Evolutionary conservation across 2,329 filamentous ascomycete genomes (phyloP).

Genomic region (Xylaria multiplex): DNA sequence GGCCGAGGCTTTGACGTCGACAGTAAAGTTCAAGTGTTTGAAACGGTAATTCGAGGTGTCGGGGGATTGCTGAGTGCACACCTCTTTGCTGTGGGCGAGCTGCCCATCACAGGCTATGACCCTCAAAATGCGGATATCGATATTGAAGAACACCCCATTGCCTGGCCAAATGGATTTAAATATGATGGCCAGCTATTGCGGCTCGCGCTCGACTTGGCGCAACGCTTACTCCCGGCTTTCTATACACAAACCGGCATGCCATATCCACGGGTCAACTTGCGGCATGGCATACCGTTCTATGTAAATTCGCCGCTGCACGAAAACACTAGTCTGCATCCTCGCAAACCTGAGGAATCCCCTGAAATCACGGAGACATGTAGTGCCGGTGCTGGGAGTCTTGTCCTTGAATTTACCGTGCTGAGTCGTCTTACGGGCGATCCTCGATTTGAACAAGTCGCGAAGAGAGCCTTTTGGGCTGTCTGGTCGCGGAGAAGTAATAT

Average conservation of each 20-base stretch:
- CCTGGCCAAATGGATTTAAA: conserved; percentile 79
- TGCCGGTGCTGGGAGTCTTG: conserved; percentile 93
- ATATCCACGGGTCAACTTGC: conserved; percentile 92
- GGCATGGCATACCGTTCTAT: conserved; percentile 92
- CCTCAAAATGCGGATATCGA: conserved; percentile 59
- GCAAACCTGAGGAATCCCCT: conserved; percentile 54
- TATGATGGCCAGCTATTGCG: conserved; percentile 92
- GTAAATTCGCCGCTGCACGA: conserved; percentile 82
- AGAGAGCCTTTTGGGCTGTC: conserved; percentile 96
- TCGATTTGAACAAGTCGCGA: conserved; percentile 89
- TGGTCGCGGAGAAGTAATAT: conserved; percentile 88
- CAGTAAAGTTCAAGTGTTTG: conserved; percentile 98
- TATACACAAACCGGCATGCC: conserved; percentile 91
- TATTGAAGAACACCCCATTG: conserved; percentile 64
- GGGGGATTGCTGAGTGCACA: conserved; percentile 93
- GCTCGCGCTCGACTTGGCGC: conserved; percentile 86
- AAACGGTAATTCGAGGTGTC: conserved; percentile 93
- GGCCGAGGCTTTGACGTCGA: conserved; percentile 90
- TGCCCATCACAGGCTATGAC: conserved; percentile 84
- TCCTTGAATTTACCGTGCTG: conserved; percentile 91
- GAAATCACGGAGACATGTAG: conserved; percentile 98
- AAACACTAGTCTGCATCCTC: conserved; percentile 56
- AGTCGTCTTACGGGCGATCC: conserved; percentile 87
- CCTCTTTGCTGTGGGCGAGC: conserved; percentile 87
- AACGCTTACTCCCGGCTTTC: conserved; percentile 89